Percentiles rank a stretch among this genome's conserved stretches.
phyloP scores from a whole-genome alignment of 345 rosid genomes.

The Pelargonium nanum region DNA sequence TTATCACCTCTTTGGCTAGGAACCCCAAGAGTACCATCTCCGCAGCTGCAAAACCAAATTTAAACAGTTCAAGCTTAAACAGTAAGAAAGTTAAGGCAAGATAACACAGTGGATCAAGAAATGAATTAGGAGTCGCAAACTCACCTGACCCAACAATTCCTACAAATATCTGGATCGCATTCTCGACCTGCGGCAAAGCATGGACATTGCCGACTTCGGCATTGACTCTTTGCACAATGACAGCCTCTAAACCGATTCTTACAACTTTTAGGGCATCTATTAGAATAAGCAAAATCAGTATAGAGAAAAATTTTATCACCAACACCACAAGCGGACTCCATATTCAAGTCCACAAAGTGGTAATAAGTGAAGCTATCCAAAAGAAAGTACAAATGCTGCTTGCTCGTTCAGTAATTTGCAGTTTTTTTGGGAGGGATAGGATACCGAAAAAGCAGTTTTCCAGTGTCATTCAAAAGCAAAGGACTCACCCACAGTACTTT shows the following conservation, averaged over 20 bases:
- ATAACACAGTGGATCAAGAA: not conserved
- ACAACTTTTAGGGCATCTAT: slow-evolving; percentile 91
- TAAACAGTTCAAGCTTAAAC: slow-evolving; percentile 9
- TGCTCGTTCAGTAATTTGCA: too few relatives aligned
- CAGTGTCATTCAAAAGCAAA: slow-evolving; percentile 4
- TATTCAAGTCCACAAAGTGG: not conserved
- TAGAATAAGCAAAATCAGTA: slow-evolving; percentile 15
- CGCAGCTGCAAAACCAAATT: slow-evolving; percentile 59
- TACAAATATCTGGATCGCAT: slow-evolving; percentile 99
- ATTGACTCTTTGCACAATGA: slow-evolving; percentile 99
- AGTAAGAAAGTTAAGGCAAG: not conserved
- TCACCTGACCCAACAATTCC: slow-evolving; percentile 99
- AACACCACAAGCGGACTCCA: not conserved
- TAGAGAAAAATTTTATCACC: slow-evolving; percentile 10
- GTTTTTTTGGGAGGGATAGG: too few relatives aligned
- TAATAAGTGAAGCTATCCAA: not conserved
- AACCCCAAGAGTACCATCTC: slow-evolving; percentile 89
- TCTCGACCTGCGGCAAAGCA: slow-evolving; percentile 99
- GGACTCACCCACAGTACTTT: slow-evolving; percentile 95
- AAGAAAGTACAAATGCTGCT: too few relatives aligned
- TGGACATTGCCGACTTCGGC: slow-evolving; percentile 99
- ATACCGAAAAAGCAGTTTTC: too few relatives aligned
- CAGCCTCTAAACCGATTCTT: slow-evolving; percentile 99
- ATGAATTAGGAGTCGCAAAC: slow-evolving; percentile 15
- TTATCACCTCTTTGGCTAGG: slow-evolving; percentile 97